Evolutionary conservation across 1,284 basidiomycete genomes (phyloP).

Genomic region (Fomitiporia mediterranea): DNA sequence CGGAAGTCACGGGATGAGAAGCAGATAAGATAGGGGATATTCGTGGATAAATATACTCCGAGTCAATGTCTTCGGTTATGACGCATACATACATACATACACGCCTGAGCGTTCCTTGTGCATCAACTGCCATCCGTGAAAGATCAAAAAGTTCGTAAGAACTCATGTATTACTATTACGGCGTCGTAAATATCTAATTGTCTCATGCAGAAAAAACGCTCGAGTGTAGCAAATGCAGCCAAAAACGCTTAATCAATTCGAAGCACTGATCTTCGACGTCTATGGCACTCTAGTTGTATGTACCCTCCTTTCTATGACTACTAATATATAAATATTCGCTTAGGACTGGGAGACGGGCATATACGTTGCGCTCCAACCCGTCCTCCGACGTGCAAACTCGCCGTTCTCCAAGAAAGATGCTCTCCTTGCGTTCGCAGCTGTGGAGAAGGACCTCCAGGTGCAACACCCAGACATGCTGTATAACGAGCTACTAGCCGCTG

Average conservation of each 20-base stretch:
- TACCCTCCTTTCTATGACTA: conserved; percentile 2
- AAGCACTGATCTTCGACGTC: conserved; percentile 59
- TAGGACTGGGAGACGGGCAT: conserved; percentile 74
- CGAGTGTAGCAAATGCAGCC: conserved; percentile 5
- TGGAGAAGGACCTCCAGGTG: conserved; percentile 54
- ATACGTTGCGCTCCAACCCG: conserved; percentile 45
- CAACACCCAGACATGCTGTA: conserved; percentile 58
- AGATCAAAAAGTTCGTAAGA: too few relatives aligned
- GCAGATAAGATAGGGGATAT: too few relatives aligned
- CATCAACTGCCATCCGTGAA: too few relatives aligned
- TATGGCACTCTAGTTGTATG: conserved; percentile 64
- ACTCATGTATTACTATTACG: too few relatives aligned
- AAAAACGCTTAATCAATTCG: conserved; percentile 39
- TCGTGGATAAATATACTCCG: too few relatives aligned
- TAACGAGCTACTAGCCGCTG: conserved; percentile 50
- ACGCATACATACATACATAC: too few relatives aligned
- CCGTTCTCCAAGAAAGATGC: conserved; percentile 48
- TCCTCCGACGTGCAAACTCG: conserved; percentile 42
- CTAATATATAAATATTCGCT: conserved; percentile 4
- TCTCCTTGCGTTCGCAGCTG: conserved; percentile 45
- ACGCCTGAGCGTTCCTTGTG: too few relatives aligned
- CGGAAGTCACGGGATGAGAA: too few relatives aligned
- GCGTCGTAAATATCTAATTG: too few relatives aligned
- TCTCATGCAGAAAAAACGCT: neutral
- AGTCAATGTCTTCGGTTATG: too few relatives aligned